These are phyloP conservation scores for Helotiales sp. DNA, from an alignment of 2,329 filamentous ascomycete genomes.

Conservation along the genomic window DNA sequence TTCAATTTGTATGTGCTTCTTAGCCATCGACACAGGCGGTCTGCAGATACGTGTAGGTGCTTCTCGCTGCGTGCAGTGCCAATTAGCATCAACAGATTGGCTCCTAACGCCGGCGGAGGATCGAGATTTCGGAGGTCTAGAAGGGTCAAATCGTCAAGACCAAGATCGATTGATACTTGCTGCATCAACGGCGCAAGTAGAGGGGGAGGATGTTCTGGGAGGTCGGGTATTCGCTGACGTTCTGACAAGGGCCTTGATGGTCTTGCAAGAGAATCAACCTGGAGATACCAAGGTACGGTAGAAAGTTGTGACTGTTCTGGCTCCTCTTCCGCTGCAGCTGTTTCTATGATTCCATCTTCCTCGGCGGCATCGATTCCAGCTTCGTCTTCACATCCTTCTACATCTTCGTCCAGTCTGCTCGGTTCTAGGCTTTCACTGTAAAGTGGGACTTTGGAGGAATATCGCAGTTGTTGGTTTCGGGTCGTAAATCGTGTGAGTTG, in stretches of 20 bases:
- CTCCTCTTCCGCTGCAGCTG: conserved; percentile 2
- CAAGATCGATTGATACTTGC: conserved; percentile 80
- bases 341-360: conserved; percentile 21
- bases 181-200: conserved; percentile 73
- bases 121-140: conserved; percentile 83
- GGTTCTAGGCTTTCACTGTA: conserved; percentile 4
- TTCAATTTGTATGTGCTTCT: conserved; percentile 69
- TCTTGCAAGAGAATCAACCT: conserved; percentile 56
- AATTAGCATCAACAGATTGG: conserved; percentile 89
- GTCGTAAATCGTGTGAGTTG: conserved; percentile 9
- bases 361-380: conserved; percentile 1
- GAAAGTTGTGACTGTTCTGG: conserved; percentile 14
- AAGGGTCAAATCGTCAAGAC: conserved; percentile 77
- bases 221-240: conserved; percentile 58
- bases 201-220: conserved; percentile 61
- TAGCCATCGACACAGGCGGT: conserved; percentile 86
- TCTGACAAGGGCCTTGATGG: conserved; percentile 44
- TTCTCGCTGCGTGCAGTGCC: conserved; percentile 90
- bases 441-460: conserved; percentile 15
- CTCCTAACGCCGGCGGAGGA: conserved; percentile 82
- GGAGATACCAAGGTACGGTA: conserved; percentile 80
- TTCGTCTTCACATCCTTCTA: conserved; percentile 1
- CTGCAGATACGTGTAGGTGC: conserved; percentile 87
- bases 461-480: conserved; percentile 12
- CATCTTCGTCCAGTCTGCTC: not conserved